phyloP scores from a whole-genome alignment of 2,329 filamentous ascomycete genomes.

The Escovopsis sp. region DNA sequence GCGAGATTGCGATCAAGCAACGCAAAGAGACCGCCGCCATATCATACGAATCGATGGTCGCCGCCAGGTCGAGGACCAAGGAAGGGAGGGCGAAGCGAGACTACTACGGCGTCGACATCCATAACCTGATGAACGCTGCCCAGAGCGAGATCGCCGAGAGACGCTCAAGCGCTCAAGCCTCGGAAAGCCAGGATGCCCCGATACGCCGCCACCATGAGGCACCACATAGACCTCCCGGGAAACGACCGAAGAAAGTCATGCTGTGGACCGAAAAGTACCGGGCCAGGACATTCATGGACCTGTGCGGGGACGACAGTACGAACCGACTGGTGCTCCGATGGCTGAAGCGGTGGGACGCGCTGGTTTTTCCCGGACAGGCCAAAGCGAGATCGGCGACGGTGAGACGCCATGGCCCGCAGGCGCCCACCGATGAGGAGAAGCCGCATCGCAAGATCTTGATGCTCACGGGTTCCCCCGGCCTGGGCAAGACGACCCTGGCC shows the following conservation, averaged over 20 bases:
- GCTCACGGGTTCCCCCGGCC: conserved; percentile 77
- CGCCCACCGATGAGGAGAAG: conserved; percentile 50
- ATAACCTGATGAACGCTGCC: conserved; percentile 62
- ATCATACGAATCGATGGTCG: conserved; percentile 53
- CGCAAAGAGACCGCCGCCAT: conserved; percentile 31
- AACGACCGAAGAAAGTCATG: conserved; percentile 36
- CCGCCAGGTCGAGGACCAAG: conserved; percentile 49
- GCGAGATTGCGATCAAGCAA: conserved; percentile 37
- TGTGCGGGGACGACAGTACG: conserved; percentile 88
- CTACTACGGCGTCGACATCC: conserved; percentile 90
- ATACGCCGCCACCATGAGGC: conserved; percentile 27
- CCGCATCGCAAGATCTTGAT: conserved; percentile 78
- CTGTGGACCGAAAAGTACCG: conserved; percentile 98
- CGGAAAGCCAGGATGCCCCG: conserved; percentile 13
- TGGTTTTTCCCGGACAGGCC: conserved; percentile 71
- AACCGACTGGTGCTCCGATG: conserved; percentile 82
- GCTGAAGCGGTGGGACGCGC: conserved; percentile 85
- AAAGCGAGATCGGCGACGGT: conserved; percentile 38
- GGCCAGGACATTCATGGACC: conserved; percentile 77
- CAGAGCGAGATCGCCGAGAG: conserved; percentile 39
- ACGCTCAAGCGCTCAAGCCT: conserved; percentile 6
- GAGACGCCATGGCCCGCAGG: conserved; percentile 26
- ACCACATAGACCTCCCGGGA: conserved; percentile 9
- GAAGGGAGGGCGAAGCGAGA: conserved; percentile 55
- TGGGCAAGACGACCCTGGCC: conserved; percentile 91